Conservation (phyloP, 2,329 filamentous ascomycete species). For the Parastagonospora avenae region DNA sequence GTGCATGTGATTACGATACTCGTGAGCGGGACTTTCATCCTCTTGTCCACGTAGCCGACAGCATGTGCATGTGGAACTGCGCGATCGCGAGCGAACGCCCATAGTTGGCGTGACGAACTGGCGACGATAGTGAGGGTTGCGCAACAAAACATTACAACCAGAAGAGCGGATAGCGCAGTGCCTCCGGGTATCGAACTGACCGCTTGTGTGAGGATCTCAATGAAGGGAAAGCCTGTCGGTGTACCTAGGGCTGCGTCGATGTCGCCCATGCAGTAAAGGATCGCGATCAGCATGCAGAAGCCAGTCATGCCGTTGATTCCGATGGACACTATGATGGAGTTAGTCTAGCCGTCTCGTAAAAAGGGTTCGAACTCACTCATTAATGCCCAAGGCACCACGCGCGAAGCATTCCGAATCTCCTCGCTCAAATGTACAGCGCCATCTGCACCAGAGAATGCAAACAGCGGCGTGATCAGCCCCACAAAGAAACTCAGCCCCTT, state of each 20-base stretch:
- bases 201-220: slow-evolving; percentile 40
- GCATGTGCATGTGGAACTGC: slow-evolving; percentile 41
- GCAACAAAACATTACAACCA: slow-evolving; percentile 25
- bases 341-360: not conserved
- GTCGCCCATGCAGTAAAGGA: slow-evolving; percentile 42
- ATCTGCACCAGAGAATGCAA: slow-evolving; percentile 27
- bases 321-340: slow-evolving; percentile 3
- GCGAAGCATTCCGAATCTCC: slow-evolving; percentile 13
- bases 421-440: slow-evolving; percentile 25
- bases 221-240: slow-evolving; percentile 43
- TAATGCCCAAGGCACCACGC: slow-evolving; percentile 2
- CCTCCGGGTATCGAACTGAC: slow-evolving; percentile 22
- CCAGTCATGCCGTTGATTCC: slow-evolving; percentile 42
- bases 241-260: slow-evolving; percentile 33
- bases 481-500: slow-evolving; percentile 48
- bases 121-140: slow-evolving; percentile 31
- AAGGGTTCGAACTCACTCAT: slow-evolving; percentile 1
- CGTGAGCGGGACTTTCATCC: slow-evolving; percentile 22
- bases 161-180: slow-evolving; percentile 24
- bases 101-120: slow-evolving; percentile 31
- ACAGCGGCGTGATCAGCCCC: slow-evolving; percentile 33
- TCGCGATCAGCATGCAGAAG: slow-evolving; percentile 43
- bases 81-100: slow-evolving; percentile 27
- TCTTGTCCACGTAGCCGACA: slow-evolving; percentile 15
- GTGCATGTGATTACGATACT: slow-evolving; percentile 14